A percentile compares a stretch with the other conserved stretches of the same genome.
These are phyloP conservation scores for Nakazawaea sp. DNA, from an alignment of 805 yeast species.

Conservation along the genomic window DNA sequence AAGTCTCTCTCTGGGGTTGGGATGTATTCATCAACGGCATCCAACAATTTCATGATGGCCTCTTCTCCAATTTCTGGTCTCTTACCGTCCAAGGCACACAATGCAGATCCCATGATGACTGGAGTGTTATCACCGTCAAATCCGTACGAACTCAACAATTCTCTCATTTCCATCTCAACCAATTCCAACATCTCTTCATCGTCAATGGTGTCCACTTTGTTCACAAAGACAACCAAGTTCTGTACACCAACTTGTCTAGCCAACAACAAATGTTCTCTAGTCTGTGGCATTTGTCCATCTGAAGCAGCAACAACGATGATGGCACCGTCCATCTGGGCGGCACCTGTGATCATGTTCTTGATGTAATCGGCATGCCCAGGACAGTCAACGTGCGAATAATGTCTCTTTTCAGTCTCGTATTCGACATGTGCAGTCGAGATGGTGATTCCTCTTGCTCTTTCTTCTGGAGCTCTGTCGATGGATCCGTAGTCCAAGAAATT, in stretches of 20 bases:
- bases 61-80: constrained; percentile 88
- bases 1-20: constrained; percentile 97
- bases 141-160: constrained; percentile 81
- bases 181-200: constrained; percentile 99
- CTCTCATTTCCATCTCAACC: constrained; percentile 99
- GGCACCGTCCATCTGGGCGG: constrained; percentile 99
- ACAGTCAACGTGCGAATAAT: constrained; percentile 97
- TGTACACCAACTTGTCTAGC: constrained; percentile 99
- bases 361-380: constrained; percentile 99
- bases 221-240: constrained; percentile 93
- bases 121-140: constrained; percentile 98
- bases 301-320: constrained; percentile 98
- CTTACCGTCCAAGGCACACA: constrained; percentile 87
- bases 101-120: constrained; percentile 96
- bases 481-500: constrained; percentile 86
- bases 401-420: constrained; percentile 91
- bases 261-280: constrained; percentile 95
- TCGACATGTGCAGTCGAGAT: constrained; percentile 97
- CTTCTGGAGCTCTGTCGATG: constrained; percentile 98
- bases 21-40: constrained; percentile 87
- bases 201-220: constrained; percentile 96
- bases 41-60: constrained; percentile 76
- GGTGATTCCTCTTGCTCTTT: constrained; percentile 99
- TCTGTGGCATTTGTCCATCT: constrained; percentile 99
- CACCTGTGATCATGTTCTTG: constrained; percentile 99